Evolutionary conservation across 2,329 filamentous ascomycete genomes (phyloP), one percentile per base, ranked within the genome.

Genomic region (Elsinoe arachidis): DNA sequence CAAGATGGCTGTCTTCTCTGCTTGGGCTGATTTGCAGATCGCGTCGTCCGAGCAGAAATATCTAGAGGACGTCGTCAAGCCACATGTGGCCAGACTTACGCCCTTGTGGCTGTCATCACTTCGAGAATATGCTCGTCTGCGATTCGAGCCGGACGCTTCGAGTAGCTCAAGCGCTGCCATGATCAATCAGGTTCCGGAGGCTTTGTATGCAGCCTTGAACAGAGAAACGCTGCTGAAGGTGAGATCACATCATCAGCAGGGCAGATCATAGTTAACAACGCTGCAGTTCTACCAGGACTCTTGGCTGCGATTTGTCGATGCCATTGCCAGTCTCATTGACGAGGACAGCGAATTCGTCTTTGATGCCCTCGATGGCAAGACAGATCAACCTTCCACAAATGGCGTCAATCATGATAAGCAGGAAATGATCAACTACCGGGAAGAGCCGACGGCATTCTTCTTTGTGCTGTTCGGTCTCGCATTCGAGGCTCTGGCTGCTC

Each of bases 271-370:
- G 7, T 14, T 14, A 23, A 26, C 1, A 41, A 2, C 51, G 10
- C 9, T 23, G 19, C 60, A 82, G 69, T 99, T 99, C 72, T 99
- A 99, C 69, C 92, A 99, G 75, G 90, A 95, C 59, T 90, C 90
- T 0, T 99, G 93, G 93, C 78, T 99, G 38, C 95, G 93, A 64
- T 81, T 99, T 10, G 92, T 99, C 1, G 91, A 99, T 73, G 95
- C 93, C 2, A 97, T 99, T 70, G 92, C 93, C 10, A 96, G 91
- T 67, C 78, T 99, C 4, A 96, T 99, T 59, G 93, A 97, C 66
- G 92, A 96, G 71, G 93, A 99, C 68, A 96, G 91, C 71, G 90
- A 93, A 60, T 96, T 96, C 62, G 93, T 99, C 2, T 99, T 99
- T 68, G 91, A 96, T 71, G 93, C 93, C 1, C 76, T 99, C 5